A percentile compares a stretch with the other conserved stretches of the same genome.
These are phyloP conservation scores for Acorus calamus DNA, from an alignment of 106 monocot genomes.

Conservation along the genomic window DNA sequence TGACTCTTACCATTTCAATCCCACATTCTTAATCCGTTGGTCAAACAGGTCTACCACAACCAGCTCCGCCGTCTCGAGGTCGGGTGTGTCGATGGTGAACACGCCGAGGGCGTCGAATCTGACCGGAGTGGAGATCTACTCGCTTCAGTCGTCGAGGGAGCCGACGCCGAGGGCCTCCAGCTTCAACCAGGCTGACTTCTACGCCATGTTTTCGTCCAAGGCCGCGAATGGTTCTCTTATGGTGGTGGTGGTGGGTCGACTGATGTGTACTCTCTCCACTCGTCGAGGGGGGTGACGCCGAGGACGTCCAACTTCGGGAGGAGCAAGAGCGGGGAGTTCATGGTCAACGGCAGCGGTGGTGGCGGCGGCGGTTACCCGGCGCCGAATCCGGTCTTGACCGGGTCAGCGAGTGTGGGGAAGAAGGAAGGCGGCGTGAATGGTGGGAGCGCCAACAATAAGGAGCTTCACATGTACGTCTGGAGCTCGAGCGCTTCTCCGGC, in stretches of 20 bases:
- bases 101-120: constrained; percentile 44
- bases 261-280: neutral
- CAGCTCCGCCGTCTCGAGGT: too few species aligned
- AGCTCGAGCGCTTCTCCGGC: constrained; percentile 70
- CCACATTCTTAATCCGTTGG: too few species aligned
- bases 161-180: constrained; percentile 39
- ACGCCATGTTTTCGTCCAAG: constrained; percentile 22
- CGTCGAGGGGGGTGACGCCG: neutral
- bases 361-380: constrained; percentile 6
- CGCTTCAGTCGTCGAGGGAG: constrained; percentile 34
- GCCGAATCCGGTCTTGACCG: constrained; percentile 20
- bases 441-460: constrained; percentile 27
- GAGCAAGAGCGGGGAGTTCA: constrained; percentile 25
- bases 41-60: too few species aligned
- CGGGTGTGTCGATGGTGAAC: neutral
- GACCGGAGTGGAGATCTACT: constrained; percentile 42
- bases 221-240: neutral
- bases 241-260: neutral
- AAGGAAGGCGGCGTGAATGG: constrained; percentile 1
- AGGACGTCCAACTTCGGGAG: constrained; percentile 17
- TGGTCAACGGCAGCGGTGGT: constrained; percentile 2
- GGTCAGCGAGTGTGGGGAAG: neutral
- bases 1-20: too few species aligned
- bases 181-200: constrained; percentile 39
- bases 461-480: constrained; percentile 78